Evolutionary conservation across 1,284 basidiomycete species (phyloP).

Genomic region (Sporisorium exsertum): DNA sequence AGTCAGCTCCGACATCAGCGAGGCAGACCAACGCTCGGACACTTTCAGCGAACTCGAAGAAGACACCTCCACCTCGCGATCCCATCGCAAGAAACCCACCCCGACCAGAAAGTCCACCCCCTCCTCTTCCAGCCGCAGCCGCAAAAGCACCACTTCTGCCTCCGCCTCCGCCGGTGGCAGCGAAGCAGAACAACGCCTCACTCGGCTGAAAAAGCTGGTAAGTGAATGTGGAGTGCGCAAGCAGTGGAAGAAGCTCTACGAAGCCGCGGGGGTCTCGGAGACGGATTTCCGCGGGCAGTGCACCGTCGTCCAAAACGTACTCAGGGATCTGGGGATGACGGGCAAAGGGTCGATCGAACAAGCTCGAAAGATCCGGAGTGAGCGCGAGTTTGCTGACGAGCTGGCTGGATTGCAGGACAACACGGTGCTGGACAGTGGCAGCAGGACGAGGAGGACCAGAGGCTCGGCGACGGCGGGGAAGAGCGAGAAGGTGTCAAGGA

Average conservation of each 20-base stretch:
- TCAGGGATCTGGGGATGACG: slow-evolving; percentile 42
- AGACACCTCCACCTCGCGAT: slow-evolving; percentile 20
- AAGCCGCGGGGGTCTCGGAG: slow-evolving; percentile 16
- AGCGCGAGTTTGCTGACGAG: slow-evolving; percentile 46
- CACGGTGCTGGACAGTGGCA: slow-evolving; percentile 9
- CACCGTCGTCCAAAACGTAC: slow-evolving; percentile 32
- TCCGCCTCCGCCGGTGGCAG: background rate
- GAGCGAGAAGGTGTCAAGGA: background rate
- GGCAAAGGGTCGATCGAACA: slow-evolving; percentile 43
- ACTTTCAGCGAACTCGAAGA: slow-evolving; percentile 48
- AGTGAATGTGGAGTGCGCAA: slow-evolving; percentile 43
- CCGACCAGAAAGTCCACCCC: slow-evolving; percentile 1
- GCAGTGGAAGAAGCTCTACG: slow-evolving; percentile 51
- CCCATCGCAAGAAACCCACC: slow-evolving; percentile 12
- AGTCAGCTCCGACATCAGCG: background rate
- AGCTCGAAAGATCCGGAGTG: slow-evolving; percentile 33
- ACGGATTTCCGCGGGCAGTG: slow-evolving; percentile 28
- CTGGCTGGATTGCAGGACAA: slow-evolving; percentile 36
- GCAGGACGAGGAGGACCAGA: slow-evolving; percentile 8
- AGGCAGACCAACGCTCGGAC: background rate
- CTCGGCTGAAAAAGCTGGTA: slow-evolving; percentile 46
- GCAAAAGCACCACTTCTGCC: slow-evolving; percentile 10
- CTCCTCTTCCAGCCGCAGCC: background rate
- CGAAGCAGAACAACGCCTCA: slow-evolving; percentile 35
- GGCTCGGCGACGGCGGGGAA: background rate